Evolutionary conservation across 257 asterid genomes (phyloP).

Genomic region (Lycium ferocissimum): DNA sequence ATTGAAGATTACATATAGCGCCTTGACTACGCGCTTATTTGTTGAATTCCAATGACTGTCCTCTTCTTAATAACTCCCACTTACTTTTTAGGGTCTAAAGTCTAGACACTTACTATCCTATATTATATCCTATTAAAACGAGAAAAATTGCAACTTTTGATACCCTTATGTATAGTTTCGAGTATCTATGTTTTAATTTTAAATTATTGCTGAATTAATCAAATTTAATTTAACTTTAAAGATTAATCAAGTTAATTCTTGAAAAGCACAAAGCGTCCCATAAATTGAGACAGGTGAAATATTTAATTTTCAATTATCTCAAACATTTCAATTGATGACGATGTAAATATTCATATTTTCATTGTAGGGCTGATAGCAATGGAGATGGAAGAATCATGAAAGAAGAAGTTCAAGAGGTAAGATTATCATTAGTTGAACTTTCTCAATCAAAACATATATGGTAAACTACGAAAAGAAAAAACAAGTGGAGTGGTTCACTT

Average conservation of each 20-base stretch:
- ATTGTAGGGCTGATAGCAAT: slow-evolving; percentile 81
- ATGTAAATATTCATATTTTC: not conserved
- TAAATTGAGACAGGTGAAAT: not conserved
- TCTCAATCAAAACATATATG: slow-evolving; percentile 25
- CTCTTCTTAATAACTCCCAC: not conserved
- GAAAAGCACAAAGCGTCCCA: not conserved
- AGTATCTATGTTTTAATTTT: too few relatives aligned
- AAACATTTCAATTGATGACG: not conserved
- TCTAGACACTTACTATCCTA: not conserved
- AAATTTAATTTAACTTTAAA: not conserved
- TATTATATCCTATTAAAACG: too few relatives aligned
- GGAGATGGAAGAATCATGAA: slow-evolving; percentile 87
- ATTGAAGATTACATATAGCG: not conserved
- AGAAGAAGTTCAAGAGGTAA: slow-evolving; percentile 93
- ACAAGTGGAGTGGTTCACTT: not conserved
- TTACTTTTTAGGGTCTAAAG: not conserved
- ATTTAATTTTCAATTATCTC: not conserved
- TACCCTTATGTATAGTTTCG: too few relatives aligned
- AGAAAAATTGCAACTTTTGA: too few relatives aligned
- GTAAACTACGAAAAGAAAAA: not conserved
- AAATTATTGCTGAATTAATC: too few relatives aligned
- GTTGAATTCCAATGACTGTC: not conserved
- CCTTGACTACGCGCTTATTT: not conserved
- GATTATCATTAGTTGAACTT: slow-evolving; percentile 27
- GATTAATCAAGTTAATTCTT: not conserved